Percentiles rank a stretch among this genome's conserved stretches.
These are phyloP conservation scores for Porogramme epimiltina DNA, from an alignment of 1,284 basidiomycete genomes.

Conservation along the genomic window DNA sequence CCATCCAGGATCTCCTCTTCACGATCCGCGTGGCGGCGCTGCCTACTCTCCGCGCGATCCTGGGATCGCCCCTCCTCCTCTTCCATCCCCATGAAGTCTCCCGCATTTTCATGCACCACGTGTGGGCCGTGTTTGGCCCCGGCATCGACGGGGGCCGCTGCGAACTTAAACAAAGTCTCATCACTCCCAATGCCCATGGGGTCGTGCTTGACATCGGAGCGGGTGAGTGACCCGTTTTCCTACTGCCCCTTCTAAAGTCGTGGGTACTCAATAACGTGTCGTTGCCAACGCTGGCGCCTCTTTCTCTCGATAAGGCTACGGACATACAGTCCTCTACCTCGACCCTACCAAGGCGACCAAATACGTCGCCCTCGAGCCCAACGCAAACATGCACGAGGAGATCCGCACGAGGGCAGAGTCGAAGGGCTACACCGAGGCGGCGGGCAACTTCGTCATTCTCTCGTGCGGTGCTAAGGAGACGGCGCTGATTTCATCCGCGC, in stretches of 20 bases:
- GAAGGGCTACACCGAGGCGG: slow-evolving; percentile 54
- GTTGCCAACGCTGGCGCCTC: background rate
- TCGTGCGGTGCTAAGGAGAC: slow-evolving; percentile 62
- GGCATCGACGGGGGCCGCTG: slow-evolving; percentile 47
- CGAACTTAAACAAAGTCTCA: slow-evolving; percentile 47
- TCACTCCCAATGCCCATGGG: slow-evolving; percentile 57
- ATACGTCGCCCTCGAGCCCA: slow-evolving; percentile 74
- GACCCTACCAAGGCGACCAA: slow-evolving; percentile 50
- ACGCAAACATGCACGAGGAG: slow-evolving; percentile 57
- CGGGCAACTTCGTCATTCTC: slow-evolving; percentile 45
- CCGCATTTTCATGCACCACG: slow-evolving; percentile 56
- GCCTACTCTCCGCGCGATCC: slow-evolving; percentile 50
- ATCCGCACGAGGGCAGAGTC: slow-evolving; percentile 49
- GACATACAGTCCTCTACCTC: background rate
- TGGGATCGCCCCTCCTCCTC: slow-evolving; percentile 45
- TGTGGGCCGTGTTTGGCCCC: slow-evolving; percentile 58
- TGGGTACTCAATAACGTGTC: too few species aligned
- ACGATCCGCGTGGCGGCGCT: slow-evolving; percentile 43
- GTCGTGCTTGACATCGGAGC: slow-evolving; percentile 72
- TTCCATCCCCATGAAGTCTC: slow-evolving; percentile 49
- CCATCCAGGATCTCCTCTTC: slow-evolving; percentile 43
- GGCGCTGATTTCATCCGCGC: slow-evolving; percentile 28
- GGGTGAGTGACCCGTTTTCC: slow-evolving; percentile 37
- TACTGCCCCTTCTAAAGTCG: too few species aligned
- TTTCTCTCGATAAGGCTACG: background rate